phyloP scores from a whole-genome alignment of 441 rosid species.

The Aleurites moluccanus region DNA sequence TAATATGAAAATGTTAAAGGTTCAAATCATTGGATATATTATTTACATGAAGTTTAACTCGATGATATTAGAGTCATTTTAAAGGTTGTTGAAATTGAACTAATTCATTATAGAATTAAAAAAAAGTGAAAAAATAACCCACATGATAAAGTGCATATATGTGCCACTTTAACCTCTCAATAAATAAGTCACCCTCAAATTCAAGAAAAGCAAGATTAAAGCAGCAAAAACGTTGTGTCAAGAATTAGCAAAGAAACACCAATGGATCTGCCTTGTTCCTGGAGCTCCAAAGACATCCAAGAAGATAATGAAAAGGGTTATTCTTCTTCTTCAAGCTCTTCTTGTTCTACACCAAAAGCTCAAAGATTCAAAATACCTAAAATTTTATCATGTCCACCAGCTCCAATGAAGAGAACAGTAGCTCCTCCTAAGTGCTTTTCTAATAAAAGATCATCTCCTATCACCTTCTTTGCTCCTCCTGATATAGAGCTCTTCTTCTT shows the following conservation, averaged over 20 bases:
- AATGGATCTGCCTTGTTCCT: neutral
- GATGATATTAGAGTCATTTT: too few species aligned
- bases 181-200: conserved; percentile 11
- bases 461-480: conserved; percentile 38
- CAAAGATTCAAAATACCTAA: conserved; percentile 35
- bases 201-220: conserved; percentile 12
- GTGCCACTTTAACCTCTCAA: conserved; percentile 1
- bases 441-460: conserved; percentile 20
- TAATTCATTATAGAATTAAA: too few species aligned
- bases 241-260: neutral
- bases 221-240: neutral
- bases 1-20: too few species aligned
- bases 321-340: neutral
- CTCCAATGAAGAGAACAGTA: conserved; percentile 51
- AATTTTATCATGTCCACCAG: conserved; percentile 42
- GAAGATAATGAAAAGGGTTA: neutral
- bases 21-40: too few species aligned
- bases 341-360: conserved; percentile 40
- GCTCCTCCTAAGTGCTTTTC: conserved; percentile 16
- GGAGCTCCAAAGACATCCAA: conserved; percentile 2
- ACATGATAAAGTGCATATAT: neutral
- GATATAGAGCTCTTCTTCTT: conserved; percentile 51
- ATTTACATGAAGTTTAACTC: too few species aligned
- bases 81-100: too few species aligned
- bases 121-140: neutral